phyloP scores from a whole-genome alignment of 177 flowering plant genomes.

The Telopea speciosissima region DNA sequence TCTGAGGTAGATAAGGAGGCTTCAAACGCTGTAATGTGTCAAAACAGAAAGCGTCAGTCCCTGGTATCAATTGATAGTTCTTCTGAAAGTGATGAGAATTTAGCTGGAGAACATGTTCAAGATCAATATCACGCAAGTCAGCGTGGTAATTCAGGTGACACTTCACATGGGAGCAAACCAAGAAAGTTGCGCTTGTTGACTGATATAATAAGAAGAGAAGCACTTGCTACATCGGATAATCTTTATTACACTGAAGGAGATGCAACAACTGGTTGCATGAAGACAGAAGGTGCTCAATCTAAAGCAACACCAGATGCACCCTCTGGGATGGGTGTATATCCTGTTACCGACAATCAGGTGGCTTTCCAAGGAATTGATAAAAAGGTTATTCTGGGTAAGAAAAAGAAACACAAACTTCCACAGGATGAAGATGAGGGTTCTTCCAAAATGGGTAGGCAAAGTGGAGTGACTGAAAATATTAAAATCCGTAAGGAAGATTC shows the following conservation, averaged over 20 bases:
- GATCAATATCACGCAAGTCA: constrained; percentile 10
- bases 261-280: constrained; percentile 7
- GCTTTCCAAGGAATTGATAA: constrained; percentile 12
- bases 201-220: constrained; percentile 30
- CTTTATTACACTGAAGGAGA: constrained; percentile 2
- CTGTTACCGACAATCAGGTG: constrained; percentile 14
- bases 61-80: constrained; percentile 21
- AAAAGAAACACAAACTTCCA: constrained; percentile 27
- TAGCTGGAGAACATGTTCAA: constrained; percentile 9
- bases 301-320: constrained; percentile 19
- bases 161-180: constrained; percentile 25
- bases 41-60: constrained; percentile 7
- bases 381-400: constrained; percentile 15
- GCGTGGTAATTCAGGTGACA: constrained; percentile 17
- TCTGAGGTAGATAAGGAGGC: constrained; percentile 15
- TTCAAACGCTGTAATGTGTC: constrained; percentile 15
- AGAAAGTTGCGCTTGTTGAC: constrained; percentile 44
- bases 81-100: constrained; percentile 27
- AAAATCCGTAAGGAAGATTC: constrained; percentile 13
- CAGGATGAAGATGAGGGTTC: constrained; percentile 29
- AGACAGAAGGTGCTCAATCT: constrained; percentile 10
- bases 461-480: constrained; percentile 14
- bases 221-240: constrained; percentile 16
- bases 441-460: constrained; percentile 12
- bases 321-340: constrained; percentile 7